Base-by-base conservation (phyloP, 1,139 yeast species). In the Geotrichum candidum region DNA sequence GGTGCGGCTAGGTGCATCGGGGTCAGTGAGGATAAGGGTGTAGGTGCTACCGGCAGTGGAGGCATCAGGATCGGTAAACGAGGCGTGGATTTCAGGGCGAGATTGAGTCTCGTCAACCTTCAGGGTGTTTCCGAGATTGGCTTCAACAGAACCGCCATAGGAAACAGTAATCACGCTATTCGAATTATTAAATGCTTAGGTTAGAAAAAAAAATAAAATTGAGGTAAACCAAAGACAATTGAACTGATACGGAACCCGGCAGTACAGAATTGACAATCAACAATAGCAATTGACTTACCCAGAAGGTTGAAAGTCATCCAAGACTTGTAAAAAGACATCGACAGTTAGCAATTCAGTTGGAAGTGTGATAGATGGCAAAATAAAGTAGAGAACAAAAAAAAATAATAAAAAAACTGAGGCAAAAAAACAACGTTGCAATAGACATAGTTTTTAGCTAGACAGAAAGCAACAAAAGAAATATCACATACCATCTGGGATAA, bases 1-100 rank as follows among this genome's bases (percentile, higher is more conserved):
- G 1, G 81, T 79, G 66, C 84, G 82, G 3, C 92, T 83, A 22
- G 97, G 97, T 9, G 97, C 97, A 77, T 91, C 97, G 1, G 97
- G 97, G 73, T 91, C 97, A 2, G 97, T 91, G 68, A 91, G 69
- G 2, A 88, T 88, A 67, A 91, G 76, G 2, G 94, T 85, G 75
- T 87, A 90, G 59, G 79, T 76, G 66, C 85, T 90, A n/a, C 76
- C 72, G 27, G 25, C 46, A 13, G 58, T n/a, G 0, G 58, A 38
- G 53, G 68, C 63, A 54, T 69, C 69, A 35, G 83, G 18, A 52
- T 55, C 77, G 66, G 84, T 83, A 65, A 86, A 77, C 5, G 92
- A 84, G 73, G 88, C 84, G 70, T 87, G 88, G 63, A 90, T 79
- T 46, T 75, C 71, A 46, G 97, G 97, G 54, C 70, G 70, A 25